Evolutionary conservation across 2,329 filamentous ascomycete species (phyloP).

Genomic region (Fusarium virguliforme): DNA sequence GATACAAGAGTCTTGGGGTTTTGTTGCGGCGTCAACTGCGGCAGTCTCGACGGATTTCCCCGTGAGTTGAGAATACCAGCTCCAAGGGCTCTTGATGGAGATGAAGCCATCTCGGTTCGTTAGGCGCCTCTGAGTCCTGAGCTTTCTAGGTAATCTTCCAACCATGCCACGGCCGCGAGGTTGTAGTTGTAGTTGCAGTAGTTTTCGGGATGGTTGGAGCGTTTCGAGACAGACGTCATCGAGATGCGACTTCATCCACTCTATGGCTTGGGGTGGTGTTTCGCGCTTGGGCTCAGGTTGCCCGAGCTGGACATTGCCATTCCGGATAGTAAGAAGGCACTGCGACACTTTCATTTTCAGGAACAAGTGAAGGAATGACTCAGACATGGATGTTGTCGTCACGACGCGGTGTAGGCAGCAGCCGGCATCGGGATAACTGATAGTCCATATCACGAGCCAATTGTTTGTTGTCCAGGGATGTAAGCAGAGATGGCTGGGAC

Average conservation of each 20-base stretch:
- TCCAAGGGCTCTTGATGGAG: background rate
- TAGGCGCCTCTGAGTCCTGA: background rate
- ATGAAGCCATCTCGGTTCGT: background rate
- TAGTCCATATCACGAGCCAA: conserved; percentile 1
- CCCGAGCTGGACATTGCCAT: background rate
- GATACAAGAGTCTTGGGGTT: background rate
- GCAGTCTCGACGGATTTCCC: background rate
- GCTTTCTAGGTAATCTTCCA: background rate
- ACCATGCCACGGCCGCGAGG: background rate
- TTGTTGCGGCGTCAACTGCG: background rate
- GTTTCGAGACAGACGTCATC: background rate
- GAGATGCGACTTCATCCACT: background rate
- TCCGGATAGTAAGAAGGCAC: background rate
- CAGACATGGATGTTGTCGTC: background rate
- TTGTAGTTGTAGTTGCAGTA: background rate
- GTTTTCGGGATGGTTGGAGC: background rate
- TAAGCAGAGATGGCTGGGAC: too few relatives aligned
- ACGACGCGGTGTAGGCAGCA: background rate
- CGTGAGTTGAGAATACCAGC: background rate
- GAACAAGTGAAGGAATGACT: background rate
- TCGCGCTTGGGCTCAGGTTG: background rate
- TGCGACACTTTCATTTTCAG: background rate
- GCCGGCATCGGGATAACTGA: conserved; percentile 13
- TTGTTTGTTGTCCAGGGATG: background rate
- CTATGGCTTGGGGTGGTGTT: background rate